phyloP scores from a whole-genome alignment of 2,329 filamentous ascomycete species.

The Diaporthe caulivora region DNA sequence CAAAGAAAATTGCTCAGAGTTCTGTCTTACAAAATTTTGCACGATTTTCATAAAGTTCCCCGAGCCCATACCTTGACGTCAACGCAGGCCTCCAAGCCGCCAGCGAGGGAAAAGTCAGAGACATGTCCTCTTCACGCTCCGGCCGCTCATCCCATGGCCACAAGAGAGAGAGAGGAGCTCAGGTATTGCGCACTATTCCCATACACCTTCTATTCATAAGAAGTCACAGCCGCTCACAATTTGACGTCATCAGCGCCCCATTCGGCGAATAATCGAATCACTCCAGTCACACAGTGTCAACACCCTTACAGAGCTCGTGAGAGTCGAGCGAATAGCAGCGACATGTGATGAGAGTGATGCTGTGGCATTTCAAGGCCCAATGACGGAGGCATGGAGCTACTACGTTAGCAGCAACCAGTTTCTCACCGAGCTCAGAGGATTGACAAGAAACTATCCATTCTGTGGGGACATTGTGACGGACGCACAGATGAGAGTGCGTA shows the following conservation, averaged over 20 bases:
- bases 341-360: constrained; percentile 69
- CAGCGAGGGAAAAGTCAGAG: not conserved
- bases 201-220: not conserved
- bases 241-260: constrained; percentile 48
- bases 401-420: constrained; percentile 80
- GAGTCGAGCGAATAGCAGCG: constrained; percentile 76
- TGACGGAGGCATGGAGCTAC: constrained; percentile 79
- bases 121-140: constrained; percentile 38
- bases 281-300: constrained; percentile 78
- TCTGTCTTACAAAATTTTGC: not conserved
- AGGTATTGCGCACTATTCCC: constrained; percentile 16
- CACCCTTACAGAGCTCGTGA: constrained; percentile 78
- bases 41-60: not conserved
- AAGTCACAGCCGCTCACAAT: not conserved
- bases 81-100: not conserved
- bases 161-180: constrained; percentile 36
- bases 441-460: constrained; percentile 77
- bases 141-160: constrained; percentile 32
- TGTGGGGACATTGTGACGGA: constrained; percentile 74
- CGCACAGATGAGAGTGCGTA: constrained; percentile 72
- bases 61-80: not conserved
- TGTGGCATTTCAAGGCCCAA: constrained; percentile 69
- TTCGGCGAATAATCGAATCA: constrained; percentile 70
- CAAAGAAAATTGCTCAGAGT: not conserved
- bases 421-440: constrained; percentile 75